A percentile compares a stretch with the other conserved stretches of the same genome.
phyloP scores from a whole-genome alignment of 306 rosid genomes.

The Dryas drummondii region DNA sequence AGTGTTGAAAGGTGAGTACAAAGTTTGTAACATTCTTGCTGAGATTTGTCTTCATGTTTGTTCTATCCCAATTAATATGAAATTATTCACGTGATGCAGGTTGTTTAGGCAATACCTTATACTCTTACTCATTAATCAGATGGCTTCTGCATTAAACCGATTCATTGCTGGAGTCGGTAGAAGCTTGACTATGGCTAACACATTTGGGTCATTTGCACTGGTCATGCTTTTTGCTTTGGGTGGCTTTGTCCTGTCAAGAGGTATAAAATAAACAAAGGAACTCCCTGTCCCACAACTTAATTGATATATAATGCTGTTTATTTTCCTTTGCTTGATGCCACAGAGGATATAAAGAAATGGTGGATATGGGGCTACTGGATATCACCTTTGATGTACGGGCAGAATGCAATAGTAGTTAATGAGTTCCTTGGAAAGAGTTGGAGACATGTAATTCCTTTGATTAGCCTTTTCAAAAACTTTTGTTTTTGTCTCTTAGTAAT shows the following conservation, averaged over 20 bases:
- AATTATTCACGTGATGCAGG: slow-evolving; percentile 31
- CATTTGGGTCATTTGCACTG: slow-evolving; percentile 37
- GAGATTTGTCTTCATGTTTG: not conserved
- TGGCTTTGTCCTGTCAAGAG: slow-evolving; percentile 53
- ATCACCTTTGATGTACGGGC: slow-evolving; percentile 30
- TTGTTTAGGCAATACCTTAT: slow-evolving; percentile 48
- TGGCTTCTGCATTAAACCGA: slow-evolving; percentile 47
- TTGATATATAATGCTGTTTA: not conserved
- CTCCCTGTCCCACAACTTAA: not conserved
- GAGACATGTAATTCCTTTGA: slow-evolving; percentile 13
- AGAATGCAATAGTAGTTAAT: slow-evolving; percentile 29
- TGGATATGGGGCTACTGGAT: slow-evolving; percentile 32
- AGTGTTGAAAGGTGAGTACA: slow-evolving; percentile 36
- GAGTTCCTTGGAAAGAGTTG: slow-evolving; percentile 27
- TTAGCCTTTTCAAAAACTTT: not conserved
- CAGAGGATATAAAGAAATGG: slow-evolving; percentile 25
- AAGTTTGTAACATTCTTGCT: not conserved
- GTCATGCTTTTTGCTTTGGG: slow-evolving; percentile 38
- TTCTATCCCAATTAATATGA: not conserved
- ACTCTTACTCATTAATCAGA: slow-evolving; percentile 41
- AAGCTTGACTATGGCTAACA: slow-evolving; percentile 37
- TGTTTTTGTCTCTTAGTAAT: not conserved
- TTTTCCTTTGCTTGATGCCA: not conserved
- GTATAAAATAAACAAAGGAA: slow-evolving; percentile 19
- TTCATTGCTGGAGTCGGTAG: slow-evolving; percentile 49